Percentiles rank a stretch among this genome's conserved stretches.
These are phyloP conservation scores for Chlamydomonas sp. DNA, from an alignment of 139 green algal species.

Conservation along the genomic window DNA sequence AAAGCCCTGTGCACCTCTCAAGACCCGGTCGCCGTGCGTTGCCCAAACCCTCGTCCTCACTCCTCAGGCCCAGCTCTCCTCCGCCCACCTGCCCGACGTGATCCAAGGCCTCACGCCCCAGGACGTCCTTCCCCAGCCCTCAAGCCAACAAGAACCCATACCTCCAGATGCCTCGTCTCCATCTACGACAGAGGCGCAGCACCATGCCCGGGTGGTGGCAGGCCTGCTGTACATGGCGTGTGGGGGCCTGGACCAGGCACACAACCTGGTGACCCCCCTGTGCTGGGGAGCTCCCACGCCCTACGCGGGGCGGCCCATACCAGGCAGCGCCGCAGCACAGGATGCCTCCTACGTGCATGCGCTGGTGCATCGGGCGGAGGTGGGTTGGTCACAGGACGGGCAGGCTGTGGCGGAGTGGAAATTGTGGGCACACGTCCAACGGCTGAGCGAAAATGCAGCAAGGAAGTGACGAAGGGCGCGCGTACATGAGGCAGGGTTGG, in stretches of 20 bases:
- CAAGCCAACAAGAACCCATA: neutral
- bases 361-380: conserved; percentile 43
- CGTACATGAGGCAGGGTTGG: neutral
- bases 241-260: conserved; percentile 49
- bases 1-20: too few species aligned
- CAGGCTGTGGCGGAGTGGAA: neutral
- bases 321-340: conserved; percentile 36
- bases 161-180: too few species aligned
- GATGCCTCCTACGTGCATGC: conserved; percentile 57
- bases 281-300: conserved; percentile 49
- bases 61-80: neutral
- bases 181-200: neutral
- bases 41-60: too few species aligned
- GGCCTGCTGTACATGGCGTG: conserved; percentile 23
- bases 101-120: conserved; percentile 37
- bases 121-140: conserved; percentile 29
- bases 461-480: neutral
- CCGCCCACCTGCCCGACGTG: conserved; percentile 25
- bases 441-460: too few species aligned
- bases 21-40: too few species aligned
- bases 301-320: conserved; percentile 39
- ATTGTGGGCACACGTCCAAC: neutral
- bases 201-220: conserved; percentile 12
- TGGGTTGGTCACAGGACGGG: neutral
- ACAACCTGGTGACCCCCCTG: conserved; percentile 55